A percentile compares a stretch with the other conserved stretches of the same genome.
phyloP scores from a whole-genome alignment of 2,329 filamentous ascomycete species.

The Microdochium bolleyi region DNA sequence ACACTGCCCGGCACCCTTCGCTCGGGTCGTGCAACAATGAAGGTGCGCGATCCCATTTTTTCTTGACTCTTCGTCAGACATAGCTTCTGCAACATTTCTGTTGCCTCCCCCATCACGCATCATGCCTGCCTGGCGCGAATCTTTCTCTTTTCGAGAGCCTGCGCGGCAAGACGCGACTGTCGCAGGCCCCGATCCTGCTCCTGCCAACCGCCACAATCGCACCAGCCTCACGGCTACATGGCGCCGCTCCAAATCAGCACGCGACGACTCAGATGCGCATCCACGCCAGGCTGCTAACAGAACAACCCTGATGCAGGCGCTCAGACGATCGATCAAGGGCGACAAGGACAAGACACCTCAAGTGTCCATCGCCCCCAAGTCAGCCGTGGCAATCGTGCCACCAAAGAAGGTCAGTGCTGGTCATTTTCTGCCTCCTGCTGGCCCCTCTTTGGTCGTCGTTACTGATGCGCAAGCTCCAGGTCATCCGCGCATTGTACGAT shows the following conservation, averaged over 20 bases:
- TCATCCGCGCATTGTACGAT: conserved; percentile 94
- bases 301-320: conserved; percentile 51
- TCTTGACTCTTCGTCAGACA: conserved; percentile 7
- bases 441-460: conserved; percentile 1
- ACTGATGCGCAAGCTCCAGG: conserved; percentile 42
- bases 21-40: conserved; percentile 21
- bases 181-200: conserved; percentile 6
- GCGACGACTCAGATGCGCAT: conserved; percentile 14
- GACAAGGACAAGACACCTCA: conserved; percentile 72
- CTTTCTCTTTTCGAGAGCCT: conserved; percentile 1
- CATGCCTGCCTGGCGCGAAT: neutral
- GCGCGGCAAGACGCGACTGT: conserved; percentile 3
- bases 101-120: neutral
- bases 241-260: conserved; percentile 12
- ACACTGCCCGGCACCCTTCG: conserved; percentile 11
- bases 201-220: conserved; percentile 1
- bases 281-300: conserved; percentile 18
- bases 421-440: neutral
- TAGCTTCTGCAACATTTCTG: conserved; percentile 7
- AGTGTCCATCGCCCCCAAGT: conserved; percentile 74
- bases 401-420: conserved; percentile 72
- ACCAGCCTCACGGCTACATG: conserved; percentile 10
- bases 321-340: conserved; percentile 84
- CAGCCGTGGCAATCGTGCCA: conserved; percentile 79
- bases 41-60: conserved; percentile 18